Percentiles rank a stretch among this genome's conserved stretches.
Conservation (phyloP, 2,329 filamentous ascomycete species). For the Pseudogymnoascus sp. region DNA sequence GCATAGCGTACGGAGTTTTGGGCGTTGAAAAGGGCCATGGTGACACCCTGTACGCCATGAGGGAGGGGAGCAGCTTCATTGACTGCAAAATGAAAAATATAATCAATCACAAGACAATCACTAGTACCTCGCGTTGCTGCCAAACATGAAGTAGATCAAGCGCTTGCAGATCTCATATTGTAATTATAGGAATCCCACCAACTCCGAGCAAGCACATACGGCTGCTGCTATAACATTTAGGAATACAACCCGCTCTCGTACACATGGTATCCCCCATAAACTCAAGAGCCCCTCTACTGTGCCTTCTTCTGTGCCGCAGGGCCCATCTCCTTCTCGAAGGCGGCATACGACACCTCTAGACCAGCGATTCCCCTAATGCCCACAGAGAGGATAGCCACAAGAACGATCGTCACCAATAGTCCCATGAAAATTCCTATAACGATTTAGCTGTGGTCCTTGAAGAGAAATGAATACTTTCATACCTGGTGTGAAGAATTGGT, state of each 20-base stretch:
- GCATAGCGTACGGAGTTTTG: conserved; percentile 8
- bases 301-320: conserved; percentile 82
- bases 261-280: conserved; percentile 4
- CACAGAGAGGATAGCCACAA: conserved; percentile 70
- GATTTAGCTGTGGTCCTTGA: conserved; percentile 5
- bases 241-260: conserved; percentile 7
- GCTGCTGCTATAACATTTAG: background rate
- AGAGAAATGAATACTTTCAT: conserved; percentile 20
- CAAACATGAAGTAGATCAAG: background rate
- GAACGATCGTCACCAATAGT: conserved; percentile 59
- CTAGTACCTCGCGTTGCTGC: background rate
- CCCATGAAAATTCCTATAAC: conserved; percentile 78
- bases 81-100: background rate
- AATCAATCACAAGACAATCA: conserved; percentile 4
- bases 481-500: conserved; percentile 91
- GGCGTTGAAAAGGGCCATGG: conserved; percentile 6
- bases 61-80: background rate
- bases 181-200: conserved; percentile 7
- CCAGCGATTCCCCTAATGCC: conserved; percentile 70
- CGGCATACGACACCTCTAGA: conserved; percentile 83
- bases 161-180: conserved; percentile 6
- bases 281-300: conserved; percentile 30
- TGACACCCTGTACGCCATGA: background rate
- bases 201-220: conserved; percentile 6
- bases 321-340: conserved; percentile 94